Base-by-base conservation (phyloP, 345 rosid genomes). In the Turnera subulata region DNA sequence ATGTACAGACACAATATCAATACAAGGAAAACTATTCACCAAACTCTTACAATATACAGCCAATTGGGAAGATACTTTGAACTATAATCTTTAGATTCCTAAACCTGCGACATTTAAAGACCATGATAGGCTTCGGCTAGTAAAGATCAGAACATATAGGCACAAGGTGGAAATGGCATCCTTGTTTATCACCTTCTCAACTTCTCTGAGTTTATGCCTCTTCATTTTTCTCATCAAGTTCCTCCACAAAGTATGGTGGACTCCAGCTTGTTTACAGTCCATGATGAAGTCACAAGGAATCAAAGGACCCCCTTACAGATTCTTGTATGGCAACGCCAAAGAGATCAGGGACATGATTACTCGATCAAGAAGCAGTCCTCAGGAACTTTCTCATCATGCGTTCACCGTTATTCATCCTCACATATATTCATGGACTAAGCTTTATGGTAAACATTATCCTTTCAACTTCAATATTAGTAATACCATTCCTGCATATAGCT, bases 251-350 rank as follows among this genome's bases (percentile, higher is more conserved):
- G 32, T 59, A 16, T 59, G 54, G 63, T 59, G 43, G 53, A 35
- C 53, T 35, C 54, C 63, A 0, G 2, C 33, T 59, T 46, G 33
- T 8, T 18, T 48, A 3, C 54, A 47, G 45, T 59, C 46, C 4
- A 15, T 26, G 43, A 19, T 61, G 65, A 61, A 39, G 42, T 13
- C 38, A 11, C 65, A 61, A 26, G 65, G 56, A 26, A 50, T 61
- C 16, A 40, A 50, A 50, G 65, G 56, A 39, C 65, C 65, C 24
- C 24, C 65, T 38, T 61, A 61, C 25, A 61, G 40, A 51, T 40
- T 61, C 49, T 33, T 61, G 23, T 29, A 50, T 18, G 65, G 50
- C 1, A 61, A 50, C 14, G 40, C 49, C 65, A 61, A 61, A 40
- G 57, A 61, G 25, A 45, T 63, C 32, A 1, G n/a, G 24, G 15